A percentile compares a stretch with the other conserved stretches of the same genome.
phyloP scores from a whole-genome alignment of 768 basidiomycete genomes.

The Lactifluus rugatus region DNA sequence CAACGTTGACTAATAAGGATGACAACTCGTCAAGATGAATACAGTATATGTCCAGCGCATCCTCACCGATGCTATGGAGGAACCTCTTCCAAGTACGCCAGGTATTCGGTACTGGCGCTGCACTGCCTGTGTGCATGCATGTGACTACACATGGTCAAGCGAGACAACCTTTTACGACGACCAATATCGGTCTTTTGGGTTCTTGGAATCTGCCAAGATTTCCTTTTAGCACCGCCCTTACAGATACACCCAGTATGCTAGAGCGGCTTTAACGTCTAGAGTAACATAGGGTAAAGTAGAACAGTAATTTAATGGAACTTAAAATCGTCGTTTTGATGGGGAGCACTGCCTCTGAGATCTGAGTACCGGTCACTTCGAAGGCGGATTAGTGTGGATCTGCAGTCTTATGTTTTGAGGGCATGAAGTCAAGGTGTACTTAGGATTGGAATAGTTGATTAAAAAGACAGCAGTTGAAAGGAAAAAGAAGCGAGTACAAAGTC shows the following conservation, averaged over 20 bases:
- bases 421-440: not conserved
- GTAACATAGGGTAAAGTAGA: not conserved
- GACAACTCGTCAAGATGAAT: no score
- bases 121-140: no score
- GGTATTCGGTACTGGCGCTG: not conserved
- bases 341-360: not conserved
- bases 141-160: no score
- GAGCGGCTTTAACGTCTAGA: not conserved
- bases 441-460: not conserved
- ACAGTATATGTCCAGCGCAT: not conserved
- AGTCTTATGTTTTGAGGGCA: not conserved
- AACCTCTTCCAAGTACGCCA: not conserved
- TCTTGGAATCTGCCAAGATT: not conserved
- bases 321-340: not conserved
- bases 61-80: not conserved
- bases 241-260: not conserved
- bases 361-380: not conserved
- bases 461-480: not conserved
- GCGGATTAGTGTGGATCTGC: not conserved
- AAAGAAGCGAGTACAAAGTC: not conserved
- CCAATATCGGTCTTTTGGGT: not conserved
- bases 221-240: not conserved
- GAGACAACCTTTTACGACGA: not conserved
- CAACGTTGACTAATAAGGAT: no score
- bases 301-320: no score